phyloP scores from a whole-genome alignment of 2,329 filamentous ascomycete genomes.

The Achaetomium macrosporum region DNA sequence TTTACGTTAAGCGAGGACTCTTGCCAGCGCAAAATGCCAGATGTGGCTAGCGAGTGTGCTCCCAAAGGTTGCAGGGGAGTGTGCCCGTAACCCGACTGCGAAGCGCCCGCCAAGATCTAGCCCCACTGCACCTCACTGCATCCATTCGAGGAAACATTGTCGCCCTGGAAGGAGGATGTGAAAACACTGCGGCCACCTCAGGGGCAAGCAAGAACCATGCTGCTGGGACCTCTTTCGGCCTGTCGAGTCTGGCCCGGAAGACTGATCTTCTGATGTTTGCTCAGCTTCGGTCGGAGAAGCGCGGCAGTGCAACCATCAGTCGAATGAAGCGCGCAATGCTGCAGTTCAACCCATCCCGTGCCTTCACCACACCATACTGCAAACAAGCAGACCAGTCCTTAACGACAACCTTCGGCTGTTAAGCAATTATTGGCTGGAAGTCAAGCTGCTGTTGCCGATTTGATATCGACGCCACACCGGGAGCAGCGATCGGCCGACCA shows the following conservation, averaged over 20 bases:
- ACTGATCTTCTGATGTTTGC: background rate
- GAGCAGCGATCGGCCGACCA: constrained; percentile 8
- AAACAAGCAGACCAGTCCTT: background rate
- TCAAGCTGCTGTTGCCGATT: background rate
- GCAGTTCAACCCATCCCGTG: too few relatives aligned
- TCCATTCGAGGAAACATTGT: too few relatives aligned
- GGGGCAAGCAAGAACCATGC: constrained; percentile 3
- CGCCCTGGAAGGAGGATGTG: background rate
- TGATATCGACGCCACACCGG: background rate
- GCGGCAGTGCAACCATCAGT: too few relatives aligned
- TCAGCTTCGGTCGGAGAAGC: background rate
- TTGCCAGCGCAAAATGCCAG: too few relatives aligned
- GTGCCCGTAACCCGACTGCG: too few relatives aligned
- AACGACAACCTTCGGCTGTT: too few relatives aligned
- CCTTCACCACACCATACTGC: background rate
- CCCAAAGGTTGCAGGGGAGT: too few relatives aligned
- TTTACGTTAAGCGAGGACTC: too few relatives aligned
- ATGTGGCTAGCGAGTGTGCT: too few relatives aligned
- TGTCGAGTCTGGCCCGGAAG: too few relatives aligned
- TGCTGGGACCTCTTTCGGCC: background rate
- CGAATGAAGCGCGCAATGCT: background rate
- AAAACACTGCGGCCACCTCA: background rate
- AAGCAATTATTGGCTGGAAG: background rate
- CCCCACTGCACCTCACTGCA: too few relatives aligned
- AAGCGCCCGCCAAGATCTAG: constrained; percentile 15